These are phyloP conservation scores for Russula foetens DNA, from an alignment of 768 basidiomycete genomes.

Conservation along the genomic window DNA sequence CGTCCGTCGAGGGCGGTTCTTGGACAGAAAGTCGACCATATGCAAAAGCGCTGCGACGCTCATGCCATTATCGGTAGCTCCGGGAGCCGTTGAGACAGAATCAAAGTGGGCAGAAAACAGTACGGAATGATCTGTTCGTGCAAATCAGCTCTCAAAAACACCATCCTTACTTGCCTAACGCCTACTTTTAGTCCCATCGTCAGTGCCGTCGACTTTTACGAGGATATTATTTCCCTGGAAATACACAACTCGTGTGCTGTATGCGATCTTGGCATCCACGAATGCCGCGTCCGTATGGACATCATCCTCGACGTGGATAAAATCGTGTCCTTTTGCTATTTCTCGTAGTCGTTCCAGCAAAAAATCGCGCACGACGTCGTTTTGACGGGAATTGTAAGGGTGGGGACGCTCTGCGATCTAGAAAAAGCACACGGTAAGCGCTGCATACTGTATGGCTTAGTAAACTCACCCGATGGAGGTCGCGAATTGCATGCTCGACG, in stretches of 20 bases:
- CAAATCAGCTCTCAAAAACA: no score
- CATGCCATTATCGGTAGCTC: constrained; percentile 76
- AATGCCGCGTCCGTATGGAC: constrained; percentile 41
- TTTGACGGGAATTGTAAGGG: constrained; percentile 71
- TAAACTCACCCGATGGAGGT: constrained; percentile 42
- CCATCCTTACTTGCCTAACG: no score
- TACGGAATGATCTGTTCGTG: constrained; percentile 34
- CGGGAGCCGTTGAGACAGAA: constrained; percentile 67
- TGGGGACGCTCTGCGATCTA: constrained; percentile 65
- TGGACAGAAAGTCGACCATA: constrained; percentile 40
- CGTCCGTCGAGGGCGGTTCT: constrained; percentile 45
- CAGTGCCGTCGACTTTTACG: constrained; percentile 52
- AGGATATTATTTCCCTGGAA: constrained; percentile 64
- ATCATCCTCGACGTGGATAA: constrained; percentile 48
- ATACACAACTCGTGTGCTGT: constrained; percentile 30
- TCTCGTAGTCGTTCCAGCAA: constrained; percentile 46
- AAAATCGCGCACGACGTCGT: constrained; percentile 56
- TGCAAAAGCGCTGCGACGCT: constrained; percentile 59
- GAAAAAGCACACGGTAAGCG: background rate
- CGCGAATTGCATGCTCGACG: constrained; percentile 46
- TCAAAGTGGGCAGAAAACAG: constrained; percentile 80
- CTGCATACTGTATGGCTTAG: background rate
- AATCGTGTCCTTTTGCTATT: constrained; percentile 35
- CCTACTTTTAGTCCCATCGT: constrained; percentile 26
- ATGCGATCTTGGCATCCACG: background rate